Conservation (phyloP, 768 basidiomycete genomes). For the Xerocomus brunneocitrinus region DNA sequence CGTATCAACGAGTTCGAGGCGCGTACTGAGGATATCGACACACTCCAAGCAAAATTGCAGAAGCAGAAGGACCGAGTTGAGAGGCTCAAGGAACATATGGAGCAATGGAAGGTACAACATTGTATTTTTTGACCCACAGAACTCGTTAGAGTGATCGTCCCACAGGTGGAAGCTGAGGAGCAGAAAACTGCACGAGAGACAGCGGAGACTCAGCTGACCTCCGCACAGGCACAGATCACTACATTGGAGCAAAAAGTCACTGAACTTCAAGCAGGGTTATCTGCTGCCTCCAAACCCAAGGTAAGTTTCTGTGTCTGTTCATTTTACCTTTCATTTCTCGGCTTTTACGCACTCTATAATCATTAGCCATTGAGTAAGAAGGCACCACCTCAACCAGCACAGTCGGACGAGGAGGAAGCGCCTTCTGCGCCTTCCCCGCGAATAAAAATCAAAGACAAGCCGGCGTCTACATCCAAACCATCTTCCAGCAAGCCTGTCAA, state of each 20-base stretch:
- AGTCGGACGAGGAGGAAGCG: constrained; percentile 20
- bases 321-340: constrained; percentile 14
- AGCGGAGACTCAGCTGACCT: constrained; percentile 31
- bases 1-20: constrained; percentile 29
- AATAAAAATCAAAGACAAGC: constrained; percentile 16
- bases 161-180: constrained; percentile 37
- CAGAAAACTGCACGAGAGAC: constrained; percentile 36
- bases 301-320: neutral
- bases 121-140: neutral
- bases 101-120: constrained; percentile 44
- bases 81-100: constrained; percentile 38
- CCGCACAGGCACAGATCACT: constrained; percentile 26
- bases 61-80: constrained; percentile 41
- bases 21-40: constrained; percentile 18
- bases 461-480: constrained; percentile 13
- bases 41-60: constrained; percentile 36
- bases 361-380: constrained; percentile 14
- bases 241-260: constrained; percentile 37
- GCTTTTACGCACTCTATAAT: neutral
- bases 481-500: constrained; percentile 16
- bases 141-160: neutral
- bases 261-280: constrained; percentile 43
- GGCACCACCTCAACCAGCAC: constrained; percentile 3
- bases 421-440: constrained; percentile 6
- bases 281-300: constrained; percentile 33